phyloP scores from a whole-genome alignment of 352 stramenopile genomes.

The Thalassiosira livingstoniorum region DNA sequence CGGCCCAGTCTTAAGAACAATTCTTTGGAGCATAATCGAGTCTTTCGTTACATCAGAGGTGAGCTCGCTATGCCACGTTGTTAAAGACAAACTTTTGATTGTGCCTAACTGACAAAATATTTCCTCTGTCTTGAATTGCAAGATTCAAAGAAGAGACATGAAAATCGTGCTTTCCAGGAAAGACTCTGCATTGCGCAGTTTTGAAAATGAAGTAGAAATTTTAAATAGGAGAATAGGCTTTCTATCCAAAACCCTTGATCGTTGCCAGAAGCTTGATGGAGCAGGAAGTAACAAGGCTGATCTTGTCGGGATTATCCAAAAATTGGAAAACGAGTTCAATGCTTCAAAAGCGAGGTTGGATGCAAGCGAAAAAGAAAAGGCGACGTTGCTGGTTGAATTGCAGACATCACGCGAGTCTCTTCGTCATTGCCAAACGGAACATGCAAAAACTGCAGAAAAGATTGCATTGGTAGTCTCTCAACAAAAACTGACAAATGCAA shows the following conservation, averaged over 20 bases:
- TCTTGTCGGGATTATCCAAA: slow-evolving; percentile 42
- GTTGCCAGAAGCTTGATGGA: slow-evolving; percentile 43
- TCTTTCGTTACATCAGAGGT: slow-evolving; percentile 61
- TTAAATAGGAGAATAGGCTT: slow-evolving; percentile 58
- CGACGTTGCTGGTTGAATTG: slow-evolving; percentile 22
- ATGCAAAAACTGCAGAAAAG: slow-evolving; percentile 44
- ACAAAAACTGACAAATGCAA: slow-evolving; percentile 50
- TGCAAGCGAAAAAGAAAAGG: slow-evolving; percentile 29
- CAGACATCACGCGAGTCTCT: slow-evolving; percentile 29
- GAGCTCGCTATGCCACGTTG: slow-evolving; percentile 24
- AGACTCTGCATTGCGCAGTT: slow-evolving; percentile 60
- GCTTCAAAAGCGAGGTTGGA: slow-evolving; percentile 27
- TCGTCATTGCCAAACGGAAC: slow-evolving; percentile 10
- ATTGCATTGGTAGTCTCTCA: slow-evolving; percentile 30
- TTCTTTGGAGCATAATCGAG: slow-evolving; percentile 62
- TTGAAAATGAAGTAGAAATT: slow-evolving; percentile 74
- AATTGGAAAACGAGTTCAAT: slow-evolving; percentile 26
- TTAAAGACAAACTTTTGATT: slow-evolving; percentile 7
- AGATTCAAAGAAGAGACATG: slow-evolving; percentile 26
- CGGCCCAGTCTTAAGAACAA: slow-evolving; percentile 53
- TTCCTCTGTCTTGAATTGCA: neutral
- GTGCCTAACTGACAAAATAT: neutral
- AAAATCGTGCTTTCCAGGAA: slow-evolving; percentile 52
- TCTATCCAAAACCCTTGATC: slow-evolving; percentile 63
- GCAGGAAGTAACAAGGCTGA: slow-evolving; percentile 33